Conservation (phyloP, 805 yeast genomes). For the Kuraishia capsulata region DNA sequence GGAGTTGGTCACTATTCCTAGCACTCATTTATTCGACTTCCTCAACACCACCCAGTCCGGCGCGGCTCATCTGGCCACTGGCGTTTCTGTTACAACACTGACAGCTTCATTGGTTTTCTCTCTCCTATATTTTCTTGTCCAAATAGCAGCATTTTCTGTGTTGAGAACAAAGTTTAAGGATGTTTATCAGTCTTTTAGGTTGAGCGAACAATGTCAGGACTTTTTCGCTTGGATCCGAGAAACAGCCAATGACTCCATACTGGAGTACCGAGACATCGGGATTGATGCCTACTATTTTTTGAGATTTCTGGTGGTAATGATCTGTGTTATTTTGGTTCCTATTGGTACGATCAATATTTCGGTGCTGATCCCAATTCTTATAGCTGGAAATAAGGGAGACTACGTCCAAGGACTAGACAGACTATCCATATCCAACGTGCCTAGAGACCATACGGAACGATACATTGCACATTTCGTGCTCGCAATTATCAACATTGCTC, state of each 20-base stretch:
- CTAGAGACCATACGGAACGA: constrained; percentile 36
- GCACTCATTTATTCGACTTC: constrained; percentile 21
- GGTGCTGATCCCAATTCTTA: constrained; percentile 57
- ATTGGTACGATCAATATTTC: constrained; percentile 49
- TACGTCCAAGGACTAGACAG: constrained; percentile 46
- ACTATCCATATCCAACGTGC: constrained; percentile 64
- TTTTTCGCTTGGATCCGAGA: constrained; percentile 50
- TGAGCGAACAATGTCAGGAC: constrained; percentile 27
- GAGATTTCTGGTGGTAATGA: constrained; percentile 45
- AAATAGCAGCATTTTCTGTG: constrained; percentile 32
- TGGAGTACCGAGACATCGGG: constrained; percentile 43
- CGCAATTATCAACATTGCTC: constrained; percentile 40
- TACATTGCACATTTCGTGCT: constrained; percentile 57
- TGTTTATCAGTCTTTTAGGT: constrained; percentile 45
- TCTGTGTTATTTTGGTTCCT: constrained; percentile 35
- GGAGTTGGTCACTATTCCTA: not conserved
- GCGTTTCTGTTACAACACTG: constrained; percentile 47
- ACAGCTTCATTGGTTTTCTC: constrained; percentile 49
- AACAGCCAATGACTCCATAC: constrained; percentile 29
- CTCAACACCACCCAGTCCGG: constrained; percentile 48
- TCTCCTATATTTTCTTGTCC: constrained; percentile 40
- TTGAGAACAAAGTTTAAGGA: constrained; percentile 24
- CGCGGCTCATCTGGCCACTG: constrained; percentile 48
- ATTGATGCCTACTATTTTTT: constrained; percentile 70
- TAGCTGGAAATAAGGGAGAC: constrained; percentile 23